Percentiles rank a stretch among this genome's conserved stretches.
Evolutionary conservation across 2,329 filamentous ascomycete species (phyloP).

Genomic region (Xylaria arbuscula): DNA sequence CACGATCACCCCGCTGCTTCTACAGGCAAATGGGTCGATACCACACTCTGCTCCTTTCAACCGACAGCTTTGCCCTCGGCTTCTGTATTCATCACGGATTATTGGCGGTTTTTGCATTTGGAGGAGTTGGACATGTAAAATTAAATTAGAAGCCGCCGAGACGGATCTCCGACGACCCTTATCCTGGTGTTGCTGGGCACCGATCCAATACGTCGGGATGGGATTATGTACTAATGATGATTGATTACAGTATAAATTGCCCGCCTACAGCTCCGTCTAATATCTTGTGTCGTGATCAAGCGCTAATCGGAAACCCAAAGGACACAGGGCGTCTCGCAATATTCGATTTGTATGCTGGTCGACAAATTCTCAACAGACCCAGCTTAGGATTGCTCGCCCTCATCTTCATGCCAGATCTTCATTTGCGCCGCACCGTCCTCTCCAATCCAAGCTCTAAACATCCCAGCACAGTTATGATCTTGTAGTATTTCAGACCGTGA

Average conservation of each 20-base stretch:
- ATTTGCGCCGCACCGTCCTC: constrained; percentile 67
- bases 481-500: constrained; percentile 69
- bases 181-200: constrained; percentile 31
- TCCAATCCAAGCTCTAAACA: constrained; percentile 85
- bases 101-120: constrained; percentile 43
- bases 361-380: constrained; percentile 21
- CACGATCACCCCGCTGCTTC: constrained; percentile 31
- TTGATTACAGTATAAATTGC: constrained; percentile 31
- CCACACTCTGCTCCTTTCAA: constrained; percentile 47
- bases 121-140: constrained; percentile 46
- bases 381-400: constrained; percentile 11
- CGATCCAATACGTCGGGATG: constrained; percentile 37
- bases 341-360: constrained; percentile 26
- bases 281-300: constrained; percentile 16
- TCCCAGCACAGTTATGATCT: constrained; percentile 87
- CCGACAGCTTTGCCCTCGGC: constrained; percentile 35
- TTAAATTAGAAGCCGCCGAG: constrained; percentile 41
- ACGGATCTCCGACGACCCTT: constrained; percentile 36
- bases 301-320: constrained; percentile 26
- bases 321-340: not conserved
- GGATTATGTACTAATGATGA: constrained; percentile 45
- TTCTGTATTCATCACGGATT: constrained; percentile 46
- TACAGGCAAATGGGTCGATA: constrained; percentile 27
- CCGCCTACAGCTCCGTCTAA: not conserved
- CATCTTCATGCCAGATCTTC: constrained; percentile 65